Evolutionary conservation across 805 yeast genomes (phyloP).

Genomic region (Teunomyces panamensis): DNA sequence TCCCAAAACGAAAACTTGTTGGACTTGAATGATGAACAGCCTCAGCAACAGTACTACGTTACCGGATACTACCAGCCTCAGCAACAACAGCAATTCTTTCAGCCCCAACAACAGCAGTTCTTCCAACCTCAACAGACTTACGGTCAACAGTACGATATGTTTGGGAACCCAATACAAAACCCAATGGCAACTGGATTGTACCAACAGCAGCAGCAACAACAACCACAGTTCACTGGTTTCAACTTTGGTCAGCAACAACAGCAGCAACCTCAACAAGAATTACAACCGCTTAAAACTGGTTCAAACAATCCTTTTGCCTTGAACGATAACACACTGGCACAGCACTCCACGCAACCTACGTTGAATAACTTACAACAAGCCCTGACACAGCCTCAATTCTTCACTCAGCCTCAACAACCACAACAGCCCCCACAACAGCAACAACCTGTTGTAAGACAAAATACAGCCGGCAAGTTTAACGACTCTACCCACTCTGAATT

Average conservation of each 20-base stretch:
- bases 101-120: conserved; percentile 12
- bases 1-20: conserved; percentile 46
- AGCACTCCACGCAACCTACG: conserved; percentile 1
- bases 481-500: conserved; percentile 58
- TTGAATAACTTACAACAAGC: background rate
- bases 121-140: conserved; percentile 10
- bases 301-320: conserved; percentile 78
- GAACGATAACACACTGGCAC: conserved; percentile 12
- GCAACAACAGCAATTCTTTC: conserved; percentile 19
- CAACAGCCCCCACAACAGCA: conserved; percentile 21
- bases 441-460: conserved; percentile 20
- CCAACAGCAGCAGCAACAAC: conserved; percentile 34
- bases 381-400: conserved; percentile 13
- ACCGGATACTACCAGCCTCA: conserved; percentile 25
- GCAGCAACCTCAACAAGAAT: conserved; percentile 31
- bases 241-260: conserved; percentile 19
- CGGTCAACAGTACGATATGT: conserved; percentile 52
- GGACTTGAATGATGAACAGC: conserved; percentile 48
- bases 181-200: conserved; percentile 55
- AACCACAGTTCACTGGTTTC: conserved; percentile 25
- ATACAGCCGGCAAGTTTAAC: conserved; percentile 33
- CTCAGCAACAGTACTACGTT: conserved; percentile 29
- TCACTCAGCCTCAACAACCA: conserved; percentile 20
- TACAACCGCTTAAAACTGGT: conserved; percentile 63
- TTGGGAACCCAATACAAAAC: conserved; percentile 61